A percentile compares a stretch with the other conserved stretches of the same genome.
These are phyloP conservation scores for Tremellales sp. DNA, from an alignment of 1,284 basidiomycete genomes.

Conservation along the genomic window DNA sequence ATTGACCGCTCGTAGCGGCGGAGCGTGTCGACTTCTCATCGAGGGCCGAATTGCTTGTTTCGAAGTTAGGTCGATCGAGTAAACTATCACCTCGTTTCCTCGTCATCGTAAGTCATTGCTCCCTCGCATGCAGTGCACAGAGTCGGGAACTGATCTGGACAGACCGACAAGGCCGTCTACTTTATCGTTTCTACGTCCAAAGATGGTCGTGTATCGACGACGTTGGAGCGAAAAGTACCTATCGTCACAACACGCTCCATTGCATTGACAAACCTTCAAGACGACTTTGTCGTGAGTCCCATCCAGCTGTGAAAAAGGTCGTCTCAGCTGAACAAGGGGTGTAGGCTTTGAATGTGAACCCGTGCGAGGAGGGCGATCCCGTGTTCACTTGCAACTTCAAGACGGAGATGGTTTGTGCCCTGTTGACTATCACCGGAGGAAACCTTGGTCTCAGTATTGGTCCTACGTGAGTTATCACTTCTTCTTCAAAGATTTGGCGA, in stretches of 20 bases:
- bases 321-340: neutral
- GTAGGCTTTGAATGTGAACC: slow-evolving; percentile 66
- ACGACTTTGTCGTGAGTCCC: slow-evolving; percentile 83
- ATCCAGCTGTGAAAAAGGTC: neutral
- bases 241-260: slow-evolving; percentile 81
- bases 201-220: slow-evolving; percentile 61
- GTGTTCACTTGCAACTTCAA: slow-evolving; percentile 90
- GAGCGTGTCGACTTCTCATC: slow-evolving; percentile 84
- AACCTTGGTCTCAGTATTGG: slow-evolving; percentile 69
- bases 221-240: slow-evolving; percentile 83
- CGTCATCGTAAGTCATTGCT: slow-evolving; percentile 62
- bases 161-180: slow-evolving; percentile 88
- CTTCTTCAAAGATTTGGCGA: neutral
- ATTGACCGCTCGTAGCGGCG: slow-evolving; percentile 46
- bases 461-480: slow-evolving; percentile 61
- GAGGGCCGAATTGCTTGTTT: slow-evolving; percentile 79
- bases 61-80: slow-evolving; percentile 81
- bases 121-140: neutral
- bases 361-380: slow-evolving; percentile 89
- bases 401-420: slow-evolving; percentile 83
- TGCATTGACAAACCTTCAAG: slow-evolving; percentile 79
- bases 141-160: neutral
- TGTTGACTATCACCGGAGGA: slow-evolving; percentile 76
- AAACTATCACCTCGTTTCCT: slow-evolving; percentile 89
- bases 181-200: slow-evolving; percentile 69